Evolutionary conservation across 305 asterid species (phyloP).

Genomic region (Fraxinus paxiana): DNA sequence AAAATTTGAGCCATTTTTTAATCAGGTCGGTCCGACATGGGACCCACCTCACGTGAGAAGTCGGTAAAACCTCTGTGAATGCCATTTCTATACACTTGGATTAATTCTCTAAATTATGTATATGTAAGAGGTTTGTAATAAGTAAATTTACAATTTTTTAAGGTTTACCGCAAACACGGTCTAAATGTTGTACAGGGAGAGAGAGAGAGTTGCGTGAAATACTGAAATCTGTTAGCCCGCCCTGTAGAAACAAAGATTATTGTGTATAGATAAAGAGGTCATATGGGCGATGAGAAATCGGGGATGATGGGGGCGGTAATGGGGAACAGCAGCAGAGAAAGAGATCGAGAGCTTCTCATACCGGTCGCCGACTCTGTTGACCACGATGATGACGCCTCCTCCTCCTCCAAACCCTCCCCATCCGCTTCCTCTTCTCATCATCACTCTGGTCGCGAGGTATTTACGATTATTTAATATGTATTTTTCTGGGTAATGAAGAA

Average conservation of each 20-base stretch:
- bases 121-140: background rate
- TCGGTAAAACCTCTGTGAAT: too few relatives aligned
- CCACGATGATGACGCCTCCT: conserved; percentile 38
- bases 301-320: conserved; percentile 33
- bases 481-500: background rate
- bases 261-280: conserved; percentile 24
- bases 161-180: background rate
- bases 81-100: too few relatives aligned
- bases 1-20: too few relatives aligned
- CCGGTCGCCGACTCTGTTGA: conserved; percentile 67
- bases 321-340: conserved; percentile 48
- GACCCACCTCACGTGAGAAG: too few relatives aligned
- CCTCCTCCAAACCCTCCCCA: conserved; percentile 45
- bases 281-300: conserved; percentile 70
- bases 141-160: background rate
- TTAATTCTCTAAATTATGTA: too few relatives aligned
- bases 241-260: background rate
- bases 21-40: too few relatives aligned
- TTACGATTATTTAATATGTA: conserved; percentile 21
- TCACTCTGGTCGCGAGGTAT: conserved; percentile 75
- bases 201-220: background rate
- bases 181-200: background rate
- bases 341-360: conserved; percentile 85
- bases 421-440: conserved; percentile 59
- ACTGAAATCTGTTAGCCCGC: background rate